Evolutionary conservation across 106 monocot genomes (phyloP), one percentile per base, ranked within the genome.

Genomic region (Dendrobium officinale): DNA sequence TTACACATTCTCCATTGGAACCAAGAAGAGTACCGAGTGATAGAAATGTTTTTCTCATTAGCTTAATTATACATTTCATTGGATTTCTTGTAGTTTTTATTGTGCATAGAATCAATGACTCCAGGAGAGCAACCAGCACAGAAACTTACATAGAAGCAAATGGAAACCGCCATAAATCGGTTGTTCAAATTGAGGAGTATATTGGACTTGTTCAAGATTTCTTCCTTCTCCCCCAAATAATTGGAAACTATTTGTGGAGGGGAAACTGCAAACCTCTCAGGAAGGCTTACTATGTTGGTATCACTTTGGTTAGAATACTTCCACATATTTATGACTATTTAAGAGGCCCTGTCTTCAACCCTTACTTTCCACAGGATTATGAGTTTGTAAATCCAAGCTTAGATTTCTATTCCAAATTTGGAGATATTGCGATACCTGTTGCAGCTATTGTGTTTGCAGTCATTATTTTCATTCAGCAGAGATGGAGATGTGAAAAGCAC

Each of bases 241-340:
- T 90, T 17, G 91, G 93, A 33, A 93, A 93, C 77, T 67, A 85
- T 26, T 37, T 89, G 58, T 93, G 90, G 93, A 77, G 84, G 54
- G 77, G 86, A 33, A 77, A 89, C 40, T 84, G 88, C 79, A 85
- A 79, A 74, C 90, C 93, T 20, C 75, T 93, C 43, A 87, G 81
- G 24, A 91, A 89, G 77, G 74, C 73, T 18, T 93, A 91, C 56
- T 91, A 91, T 79, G 47, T 89, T 27, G 90, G 90, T 54, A 82
- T 90, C 70, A 93, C 93, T 11, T 45, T 85, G 24, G 81, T 90
- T n/a, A 83, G 91, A 45, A 33, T 93, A 43, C 87, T 93, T 78
- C 93, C 90, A 9, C 93, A 91, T 82, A 40, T 89, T 66, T 93
- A 93, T 66, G 91, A 93, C 77, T 89, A 84, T 47, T 42, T 91